These are phyloP conservation scores for Selaginella moellendorffii DNA, from an alignment of 75 land plant genomes.

Conservation along the genomic window DNA sequence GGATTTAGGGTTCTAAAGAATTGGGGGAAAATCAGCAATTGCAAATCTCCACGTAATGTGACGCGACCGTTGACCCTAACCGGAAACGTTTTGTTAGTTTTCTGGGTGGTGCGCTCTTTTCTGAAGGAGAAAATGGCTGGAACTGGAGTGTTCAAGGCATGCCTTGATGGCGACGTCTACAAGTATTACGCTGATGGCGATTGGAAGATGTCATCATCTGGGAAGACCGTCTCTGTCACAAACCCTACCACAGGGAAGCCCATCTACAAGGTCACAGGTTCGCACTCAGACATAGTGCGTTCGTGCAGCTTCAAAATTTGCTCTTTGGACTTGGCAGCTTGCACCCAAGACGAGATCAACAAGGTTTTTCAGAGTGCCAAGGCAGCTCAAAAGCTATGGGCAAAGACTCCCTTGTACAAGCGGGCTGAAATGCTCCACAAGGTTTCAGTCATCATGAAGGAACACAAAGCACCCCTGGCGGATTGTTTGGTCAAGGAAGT, in stretches of 20 bases:
- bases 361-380: slow-evolving; percentile 6
- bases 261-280: slow-evolving; percentile 2
- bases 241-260: slow-evolving; percentile 2
- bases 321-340: background rate
- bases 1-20: too few species aligned
- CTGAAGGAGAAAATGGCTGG: background rate
- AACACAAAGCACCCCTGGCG: background rate
- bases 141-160: background rate
- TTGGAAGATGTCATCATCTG: slow-evolving; percentile 1
- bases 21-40: too few species aligned
- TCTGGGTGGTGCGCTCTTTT: background rate
- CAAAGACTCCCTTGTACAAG: slow-evolving; percentile 7
- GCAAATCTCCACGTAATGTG: too few species aligned
- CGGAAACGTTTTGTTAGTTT: background rate
- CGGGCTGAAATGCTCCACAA: slow-evolving; percentile 1
- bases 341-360: background rate
- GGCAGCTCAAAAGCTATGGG: slow-evolving; percentile 7
- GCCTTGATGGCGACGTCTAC: slow-evolving; percentile 3
- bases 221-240: background rate
- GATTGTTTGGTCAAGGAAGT: slow-evolving; percentile 7
- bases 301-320: background rate
- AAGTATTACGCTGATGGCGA: slow-evolving; percentile 4
- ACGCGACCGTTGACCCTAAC: background rate
- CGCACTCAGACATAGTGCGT: background rate
- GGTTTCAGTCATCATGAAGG: background rate